These are phyloP conservation scores for Gymnopilus dilepis DNA, from an alignment of 768 basidiomycete genomes.

Conservation along the genomic window DNA sequence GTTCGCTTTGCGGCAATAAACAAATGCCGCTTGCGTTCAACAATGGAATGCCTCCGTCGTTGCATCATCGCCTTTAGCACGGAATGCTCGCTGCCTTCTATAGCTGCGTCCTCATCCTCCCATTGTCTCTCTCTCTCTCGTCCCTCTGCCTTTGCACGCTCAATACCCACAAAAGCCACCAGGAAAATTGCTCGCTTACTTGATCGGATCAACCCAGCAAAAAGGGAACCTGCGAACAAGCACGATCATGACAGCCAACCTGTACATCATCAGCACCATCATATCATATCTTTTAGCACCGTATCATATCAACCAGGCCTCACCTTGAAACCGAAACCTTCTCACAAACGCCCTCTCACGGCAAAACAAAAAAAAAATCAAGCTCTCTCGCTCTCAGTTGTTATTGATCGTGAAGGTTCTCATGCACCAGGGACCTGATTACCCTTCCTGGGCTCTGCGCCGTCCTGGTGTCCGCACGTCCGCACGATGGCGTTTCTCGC, in stretches of 20 bases:
- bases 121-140: neutral
- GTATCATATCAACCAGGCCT: slow-evolving; percentile 26
- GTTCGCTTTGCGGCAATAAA: neutral
- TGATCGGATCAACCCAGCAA: slow-evolving; percentile 24
- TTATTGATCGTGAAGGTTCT: too few relatives aligned
- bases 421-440: too few relatives aligned
- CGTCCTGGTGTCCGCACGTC: neutral
- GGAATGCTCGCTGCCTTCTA: neutral
- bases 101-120: neutral
- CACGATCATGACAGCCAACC: too few relatives aligned
- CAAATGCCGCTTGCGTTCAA: slow-evolving; percentile 1
- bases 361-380: slow-evolving; percentile 7
- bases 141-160: neutral
- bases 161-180: neutral
- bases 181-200: slow-evolving; percentile 10
- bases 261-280: slow-evolving; percentile 6
- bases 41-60: neutral
- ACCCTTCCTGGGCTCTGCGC: neutral
- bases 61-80: neutral
- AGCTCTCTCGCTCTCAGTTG: too few relatives aligned
- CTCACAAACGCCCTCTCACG: slow-evolving; percentile 20
- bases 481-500: neutral
- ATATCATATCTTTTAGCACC: slow-evolving; percentile 22
- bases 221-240: slow-evolving; percentile 1
- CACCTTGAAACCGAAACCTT: slow-evolving; percentile 6